phyloP scores from a whole-genome alignment of 2,329 filamentous ascomycete genomes.

The Trichoderma hamatum region DNA sequence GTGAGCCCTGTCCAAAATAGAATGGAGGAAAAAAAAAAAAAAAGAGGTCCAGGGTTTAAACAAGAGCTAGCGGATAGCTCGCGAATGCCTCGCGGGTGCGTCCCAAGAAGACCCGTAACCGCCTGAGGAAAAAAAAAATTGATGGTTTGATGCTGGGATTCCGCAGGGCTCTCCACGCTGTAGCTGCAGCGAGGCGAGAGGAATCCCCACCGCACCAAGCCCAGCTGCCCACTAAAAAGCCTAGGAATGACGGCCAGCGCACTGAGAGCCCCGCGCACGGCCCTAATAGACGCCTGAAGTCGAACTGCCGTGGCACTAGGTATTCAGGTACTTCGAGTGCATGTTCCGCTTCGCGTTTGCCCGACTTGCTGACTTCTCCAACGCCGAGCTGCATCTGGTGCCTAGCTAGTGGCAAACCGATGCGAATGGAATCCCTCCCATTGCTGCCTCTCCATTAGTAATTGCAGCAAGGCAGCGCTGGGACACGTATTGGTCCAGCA shows the following conservation, averaged over 20 bases:
- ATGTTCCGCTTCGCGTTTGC: background rate
- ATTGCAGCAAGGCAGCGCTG: background rate
- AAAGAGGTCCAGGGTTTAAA: background rate
- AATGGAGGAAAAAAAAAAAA: too few species aligned
- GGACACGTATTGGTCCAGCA: background rate
- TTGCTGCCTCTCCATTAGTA: background rate
- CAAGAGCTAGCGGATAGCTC: background rate
- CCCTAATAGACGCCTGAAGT: background rate
- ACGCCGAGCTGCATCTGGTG: background rate
- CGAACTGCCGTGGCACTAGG: conserved; percentile 1
- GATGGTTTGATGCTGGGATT: background rate
- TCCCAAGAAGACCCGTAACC: background rate
- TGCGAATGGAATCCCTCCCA: background rate
- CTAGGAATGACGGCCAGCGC: conserved; percentile 11
- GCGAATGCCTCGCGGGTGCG: background rate
- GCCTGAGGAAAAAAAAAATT: background rate
- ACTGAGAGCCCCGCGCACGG: background rate
- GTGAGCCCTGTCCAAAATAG: background rate
- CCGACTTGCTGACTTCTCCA: background rate
- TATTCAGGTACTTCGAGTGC: background rate
- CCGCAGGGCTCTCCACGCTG: background rate
- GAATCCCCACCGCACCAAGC: conserved; percentile 5
- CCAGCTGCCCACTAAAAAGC: conserved; percentile 13
- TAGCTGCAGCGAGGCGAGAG: conserved; percentile 17
- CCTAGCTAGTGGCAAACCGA: background rate